Conservation (phyloP, 2,329 filamentous ascomycete species). For the Aspergillus oerlinghausenensis region DNA sequence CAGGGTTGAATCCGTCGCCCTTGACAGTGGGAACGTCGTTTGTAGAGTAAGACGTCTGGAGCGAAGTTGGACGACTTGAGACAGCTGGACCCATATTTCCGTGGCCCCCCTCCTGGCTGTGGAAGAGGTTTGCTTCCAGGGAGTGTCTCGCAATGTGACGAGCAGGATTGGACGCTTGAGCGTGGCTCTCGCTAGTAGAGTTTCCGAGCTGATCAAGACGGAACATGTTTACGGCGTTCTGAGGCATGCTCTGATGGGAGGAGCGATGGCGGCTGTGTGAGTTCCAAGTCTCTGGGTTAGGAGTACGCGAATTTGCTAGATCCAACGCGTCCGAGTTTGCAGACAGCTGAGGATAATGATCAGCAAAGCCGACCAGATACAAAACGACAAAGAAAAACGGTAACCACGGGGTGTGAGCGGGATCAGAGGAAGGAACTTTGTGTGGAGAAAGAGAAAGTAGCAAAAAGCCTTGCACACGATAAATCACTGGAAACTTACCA, state of each 20-base stretch:
- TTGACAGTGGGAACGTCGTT: slow-evolving; percentile 86
- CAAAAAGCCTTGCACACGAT: neutral
- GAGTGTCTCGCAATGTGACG: slow-evolving; percentile 43
- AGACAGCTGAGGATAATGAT: slow-evolving; percentile 59
- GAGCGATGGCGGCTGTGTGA: slow-evolving; percentile 65
- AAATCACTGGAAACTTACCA: slow-evolving; percentile 43
- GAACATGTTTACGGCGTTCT: slow-evolving; percentile 46
- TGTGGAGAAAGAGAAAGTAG: neutral
- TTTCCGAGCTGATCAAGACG: slow-evolving; percentile 34
- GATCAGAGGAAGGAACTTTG: neutral
- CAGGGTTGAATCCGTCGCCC: slow-evolving; percentile 51
- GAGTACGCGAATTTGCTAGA: slow-evolving; percentile 66
- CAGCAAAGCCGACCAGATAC: slow-evolving; percentile 29
- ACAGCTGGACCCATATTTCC: slow-evolving; percentile 22
- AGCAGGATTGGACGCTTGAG: slow-evolving; percentile 20
- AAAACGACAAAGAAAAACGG: neutral
- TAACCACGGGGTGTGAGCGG: neutral
- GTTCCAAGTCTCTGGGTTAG: slow-evolving; percentile 63
- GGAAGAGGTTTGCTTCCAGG: slow-evolving; percentile 39
- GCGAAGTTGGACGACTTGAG: slow-evolving; percentile 38
- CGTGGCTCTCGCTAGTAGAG: slow-evolving; percentile 25
- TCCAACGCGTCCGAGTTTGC: slow-evolving; percentile 77
- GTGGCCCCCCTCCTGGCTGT: slow-evolving; percentile 25
- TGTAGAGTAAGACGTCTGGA: slow-evolving; percentile 84
- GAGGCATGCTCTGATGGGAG: slow-evolving; percentile 55